phyloP scores from a whole-genome alignment of 2,329 filamentous ascomycete genomes.

The Monosporascus ibericus region DNA sequence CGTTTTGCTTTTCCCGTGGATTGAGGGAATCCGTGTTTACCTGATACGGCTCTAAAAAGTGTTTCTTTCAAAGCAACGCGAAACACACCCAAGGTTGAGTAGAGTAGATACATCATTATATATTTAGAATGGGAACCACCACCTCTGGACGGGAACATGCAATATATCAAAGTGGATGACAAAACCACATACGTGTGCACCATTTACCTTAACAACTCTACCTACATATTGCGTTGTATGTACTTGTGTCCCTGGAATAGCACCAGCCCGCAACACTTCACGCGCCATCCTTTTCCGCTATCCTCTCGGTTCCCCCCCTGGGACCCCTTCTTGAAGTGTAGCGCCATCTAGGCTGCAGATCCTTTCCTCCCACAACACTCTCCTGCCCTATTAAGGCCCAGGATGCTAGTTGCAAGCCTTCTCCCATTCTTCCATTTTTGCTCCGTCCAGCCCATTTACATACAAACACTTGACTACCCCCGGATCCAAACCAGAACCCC shows the following conservation, averaged over 20 bases:
- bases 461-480: background rate
- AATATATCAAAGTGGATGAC: too few species aligned
- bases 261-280: background rate
- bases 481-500: background rate
- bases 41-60: background rate
- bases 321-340: conserved; percentile 14
- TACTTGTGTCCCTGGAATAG: background rate
- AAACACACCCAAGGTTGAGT: too few species aligned
- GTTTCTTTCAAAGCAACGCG: too few species aligned
- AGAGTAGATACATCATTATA: too few species aligned
- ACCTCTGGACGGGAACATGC: too few species aligned
- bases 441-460: conserved; percentile 2
- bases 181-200: background rate
- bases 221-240: too few species aligned
- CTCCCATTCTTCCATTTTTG: conserved; percentile 1
- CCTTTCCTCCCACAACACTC: conserved; percentile 21
- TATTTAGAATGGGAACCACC: too few species aligned
- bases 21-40: background rate
- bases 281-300: background rate
- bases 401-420: conserved; percentile 4
- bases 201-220: background rate
- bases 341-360: conserved; percentile 25
- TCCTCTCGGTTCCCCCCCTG: background rate
- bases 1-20: background rate
- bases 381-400: conserved; percentile 20